These are phyloP conservation scores for Aspergillus ibericus DNA, from an alignment of 2,329 filamentous ascomycete genomes.

Conservation along the genomic window DNA sequence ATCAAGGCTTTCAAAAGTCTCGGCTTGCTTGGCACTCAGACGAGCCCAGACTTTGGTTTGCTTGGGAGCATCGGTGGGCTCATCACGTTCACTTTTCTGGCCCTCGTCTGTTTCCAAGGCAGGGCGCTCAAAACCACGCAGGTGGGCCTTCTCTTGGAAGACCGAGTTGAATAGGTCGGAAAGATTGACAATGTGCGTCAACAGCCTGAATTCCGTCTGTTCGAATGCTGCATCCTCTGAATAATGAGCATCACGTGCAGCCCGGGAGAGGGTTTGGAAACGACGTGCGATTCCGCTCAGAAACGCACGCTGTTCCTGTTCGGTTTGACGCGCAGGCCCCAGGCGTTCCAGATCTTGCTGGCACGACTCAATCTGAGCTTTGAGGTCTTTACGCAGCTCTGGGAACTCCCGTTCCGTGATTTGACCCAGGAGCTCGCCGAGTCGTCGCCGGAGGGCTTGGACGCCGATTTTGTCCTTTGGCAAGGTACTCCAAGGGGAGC, in stretches of 20 bases:
- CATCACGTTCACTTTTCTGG: not conserved
- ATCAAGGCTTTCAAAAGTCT: constrained; percentile 1
- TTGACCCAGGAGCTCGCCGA: not conserved
- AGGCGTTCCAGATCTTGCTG: not conserved
- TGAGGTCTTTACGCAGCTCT: not conserved
- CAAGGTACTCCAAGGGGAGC: not conserved
- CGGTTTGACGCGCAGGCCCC: not conserved
- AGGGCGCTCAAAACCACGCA: not conserved
- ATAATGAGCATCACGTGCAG: not conserved
- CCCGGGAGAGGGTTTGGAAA: not conserved
- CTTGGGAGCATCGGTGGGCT: not conserved
- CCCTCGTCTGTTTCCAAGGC: not conserved
- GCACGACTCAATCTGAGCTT: not conserved
- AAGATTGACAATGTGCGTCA: not conserved
- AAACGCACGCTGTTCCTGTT: not conserved
- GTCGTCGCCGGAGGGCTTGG: not conserved
- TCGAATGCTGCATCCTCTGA: not conserved
- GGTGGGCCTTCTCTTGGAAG: not conserved
- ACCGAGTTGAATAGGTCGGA: not conserved
- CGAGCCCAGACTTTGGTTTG: not conserved
- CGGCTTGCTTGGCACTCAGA: not conserved
- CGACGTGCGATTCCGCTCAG: not conserved
- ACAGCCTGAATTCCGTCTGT: not conserved
- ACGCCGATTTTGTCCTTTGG: not conserved
- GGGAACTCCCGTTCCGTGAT: not conserved